These are phyloP conservation scores for Yamadazyma paraphyllophila DNA, from an alignment of 805 yeast genomes.

Conservation along the genomic window DNA sequence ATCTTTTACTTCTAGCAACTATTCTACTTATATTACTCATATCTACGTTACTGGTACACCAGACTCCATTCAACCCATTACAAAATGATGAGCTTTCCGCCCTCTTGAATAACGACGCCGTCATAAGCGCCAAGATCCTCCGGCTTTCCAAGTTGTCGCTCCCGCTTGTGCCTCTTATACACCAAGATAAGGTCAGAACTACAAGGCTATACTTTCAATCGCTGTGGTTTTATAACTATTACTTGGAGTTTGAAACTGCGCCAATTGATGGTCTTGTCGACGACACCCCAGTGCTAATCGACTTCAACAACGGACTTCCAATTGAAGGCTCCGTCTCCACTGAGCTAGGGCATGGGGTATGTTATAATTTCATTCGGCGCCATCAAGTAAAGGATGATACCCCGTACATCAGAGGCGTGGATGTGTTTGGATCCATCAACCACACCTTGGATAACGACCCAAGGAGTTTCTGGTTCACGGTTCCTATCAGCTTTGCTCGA, in stretches of 20 bases:
- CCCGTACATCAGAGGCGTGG: constrained; percentile 7
- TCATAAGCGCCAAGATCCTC: not conserved
- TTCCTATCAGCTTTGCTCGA: not conserved
- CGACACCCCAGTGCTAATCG: not conserved
- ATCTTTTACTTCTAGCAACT: not conserved
- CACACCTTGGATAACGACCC: not conserved
- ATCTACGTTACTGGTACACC: not conserved
- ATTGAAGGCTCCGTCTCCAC: not conserved
- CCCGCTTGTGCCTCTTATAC: not conserved
- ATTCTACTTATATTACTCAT: not conserved
- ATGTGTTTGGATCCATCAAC: constrained; percentile 5
- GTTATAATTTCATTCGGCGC: constrained; percentile 1
- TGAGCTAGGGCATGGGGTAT: constrained; percentile 3
- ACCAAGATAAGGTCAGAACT: not conserved
- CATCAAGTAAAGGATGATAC: not conserved
- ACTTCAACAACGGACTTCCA: constrained; percentile 3
- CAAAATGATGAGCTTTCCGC: constrained; percentile 3
- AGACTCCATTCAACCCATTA: not conserved
- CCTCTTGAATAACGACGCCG: not conserved
- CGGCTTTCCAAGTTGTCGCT: not conserved
- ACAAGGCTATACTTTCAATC: constrained; percentile 1
- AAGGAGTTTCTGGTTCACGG: constrained; percentile 2
- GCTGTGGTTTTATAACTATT: constrained; percentile 1
- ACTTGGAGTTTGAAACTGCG: not conserved
- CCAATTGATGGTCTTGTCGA: not conserved